Conservation (phyloP, 495 filamentous ascomycete genomes). For the Aspergillus nanangensis region DNA sequence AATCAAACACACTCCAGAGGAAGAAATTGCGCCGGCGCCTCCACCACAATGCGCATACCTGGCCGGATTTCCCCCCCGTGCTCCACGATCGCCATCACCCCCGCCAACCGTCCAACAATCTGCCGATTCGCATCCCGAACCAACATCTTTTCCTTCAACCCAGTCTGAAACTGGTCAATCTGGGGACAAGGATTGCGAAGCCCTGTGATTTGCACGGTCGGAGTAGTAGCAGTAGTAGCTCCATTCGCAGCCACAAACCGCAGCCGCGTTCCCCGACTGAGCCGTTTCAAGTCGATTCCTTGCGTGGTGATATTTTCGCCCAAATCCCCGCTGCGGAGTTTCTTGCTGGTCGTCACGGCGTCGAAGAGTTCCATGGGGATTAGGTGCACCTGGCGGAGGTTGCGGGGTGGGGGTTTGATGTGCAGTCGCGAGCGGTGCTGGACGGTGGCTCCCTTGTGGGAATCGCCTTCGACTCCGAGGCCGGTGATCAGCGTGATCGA, state of each 20-base stretch:
- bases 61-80: slow-evolving; percentile 1
- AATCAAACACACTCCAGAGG: neutral
- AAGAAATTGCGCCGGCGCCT: neutral
- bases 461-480: slow-evolving; percentile 8
- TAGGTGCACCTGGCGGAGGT: slow-evolving; percentile 11
- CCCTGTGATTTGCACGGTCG: slow-evolving; percentile 1
- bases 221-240: neutral
- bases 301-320: slow-evolving; percentile 10
- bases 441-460: slow-evolving; percentile 4
- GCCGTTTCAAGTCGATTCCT: slow-evolving; percentile 3
- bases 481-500: slow-evolving; percentile 1
- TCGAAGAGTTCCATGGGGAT: slow-evolving; percentile 5
- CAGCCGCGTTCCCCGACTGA: slow-evolving; percentile 1
- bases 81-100: slow-evolving; percentile 9
- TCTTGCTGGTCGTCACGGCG: neutral
- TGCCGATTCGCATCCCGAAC: slow-evolving; percentile 1
- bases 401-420: slow-evolving; percentile 2
- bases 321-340: neutral
- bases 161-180: slow-evolving; percentile 4
- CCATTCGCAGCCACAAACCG: neutral
- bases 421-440: slow-evolving; percentile 8
- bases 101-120: slow-evolving; percentile 6
- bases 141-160: slow-evolving; percentile 6
- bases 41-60: slow-evolving; percentile 3
- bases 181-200: slow-evolving; percentile 5